Base-by-base conservation (phyloP, 768 basidiomycete species). In the Suillus subluteus region DNA sequence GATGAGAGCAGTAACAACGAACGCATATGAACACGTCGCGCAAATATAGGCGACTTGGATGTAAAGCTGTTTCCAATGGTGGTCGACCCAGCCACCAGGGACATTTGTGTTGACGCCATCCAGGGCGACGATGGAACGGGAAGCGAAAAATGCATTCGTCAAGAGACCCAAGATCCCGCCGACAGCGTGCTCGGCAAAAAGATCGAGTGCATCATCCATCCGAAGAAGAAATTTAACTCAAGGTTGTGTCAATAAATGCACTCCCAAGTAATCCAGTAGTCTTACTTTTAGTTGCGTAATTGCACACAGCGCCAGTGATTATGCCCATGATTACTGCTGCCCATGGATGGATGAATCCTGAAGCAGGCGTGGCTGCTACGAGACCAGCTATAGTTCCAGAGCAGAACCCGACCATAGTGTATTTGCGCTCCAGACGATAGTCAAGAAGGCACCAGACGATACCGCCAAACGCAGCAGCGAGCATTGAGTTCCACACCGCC, bases 351-450 rank as follows among this genome's bases (percentile, higher is more conserved):
- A 97, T 82, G 77, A 80, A 96, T 41, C 96, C 95, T 15, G 91
- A 90, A 12, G 92, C 90, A 12, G 96, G 95, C 16, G 95, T 96
- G 54, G 94, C 94, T 43, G 92, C 92, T 62, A 96, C 94, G 58
- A 94, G 84, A 54, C 94, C 95, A 30, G 94, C 91, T 68, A 97
- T 92, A 23, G 94, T 93, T 30, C 95, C 95, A 1, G 87, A 79
- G 79, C 96, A 97, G 77, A 98, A 91, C 38, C 94, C 94, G 70
- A 97, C 94, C 86, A 95, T 95, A 40, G 86, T 92, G 83, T 87
- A 95, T 76, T 93, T 92, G 63, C 88, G 82, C 76, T 94, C 92
- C 65, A 91, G 81, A 41, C 93, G 82, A 75, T 84, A 95, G 79
- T 95, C 94, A 65, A 92, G 82, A 63, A 89, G 76, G 72, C 90